Percentiles rank a stretch among this genome's conserved stretches.
Evolutionary conservation across 2,329 filamentous ascomycete genomes (phyloP).

Genomic region (Trichoderma breve): DNA sequence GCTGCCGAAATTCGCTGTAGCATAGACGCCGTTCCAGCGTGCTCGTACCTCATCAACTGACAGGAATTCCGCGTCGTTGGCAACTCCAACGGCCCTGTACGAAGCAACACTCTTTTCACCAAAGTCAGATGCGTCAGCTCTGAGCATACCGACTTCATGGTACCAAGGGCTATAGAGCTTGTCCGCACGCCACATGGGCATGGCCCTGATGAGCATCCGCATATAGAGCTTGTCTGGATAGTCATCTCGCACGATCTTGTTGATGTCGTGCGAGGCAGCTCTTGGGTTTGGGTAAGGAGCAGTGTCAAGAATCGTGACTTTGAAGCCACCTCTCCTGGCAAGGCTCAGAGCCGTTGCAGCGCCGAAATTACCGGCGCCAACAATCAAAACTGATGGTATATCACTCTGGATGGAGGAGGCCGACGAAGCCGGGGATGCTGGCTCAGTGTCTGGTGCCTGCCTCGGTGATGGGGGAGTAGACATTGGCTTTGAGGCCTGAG

Average conservation of each 20-base stretch:
- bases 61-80: slow-evolving; percentile 42
- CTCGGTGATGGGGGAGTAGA: slow-evolving; percentile 13
- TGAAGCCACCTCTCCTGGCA: slow-evolving; percentile 29
- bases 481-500: not conserved
- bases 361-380: slow-evolving; percentile 46
- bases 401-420: slow-evolving; percentile 14
- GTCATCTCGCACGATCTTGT: slow-evolving; percentile 45
- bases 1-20: slow-evolving; percentile 54
- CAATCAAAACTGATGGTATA: slow-evolving; percentile 34
- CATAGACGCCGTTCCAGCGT: slow-evolving; percentile 56
- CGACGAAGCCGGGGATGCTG: slow-evolving; percentile 17
- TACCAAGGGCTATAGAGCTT: slow-evolving; percentile 54
- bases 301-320: slow-evolving; percentile 39
- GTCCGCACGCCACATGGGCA: slow-evolving; percentile 41
- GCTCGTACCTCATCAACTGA: slow-evolving; percentile 51
- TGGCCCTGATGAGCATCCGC: slow-evolving; percentile 40
- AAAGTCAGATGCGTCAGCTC: slow-evolving; percentile 42
- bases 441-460: slow-evolving; percentile 1
- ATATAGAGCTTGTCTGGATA: slow-evolving; percentile 42
- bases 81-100: slow-evolving; percentile 37
- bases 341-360: slow-evolving; percentile 42
- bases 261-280: slow-evolving; percentile 47
- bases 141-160: slow-evolving; percentile 57
- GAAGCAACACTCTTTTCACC: slow-evolving; percentile 44
- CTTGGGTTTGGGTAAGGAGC: slow-evolving; percentile 38